phyloP scores from a whole-genome alignment of 805 yeast genomes.

The Starmera caribaea region DNA sequence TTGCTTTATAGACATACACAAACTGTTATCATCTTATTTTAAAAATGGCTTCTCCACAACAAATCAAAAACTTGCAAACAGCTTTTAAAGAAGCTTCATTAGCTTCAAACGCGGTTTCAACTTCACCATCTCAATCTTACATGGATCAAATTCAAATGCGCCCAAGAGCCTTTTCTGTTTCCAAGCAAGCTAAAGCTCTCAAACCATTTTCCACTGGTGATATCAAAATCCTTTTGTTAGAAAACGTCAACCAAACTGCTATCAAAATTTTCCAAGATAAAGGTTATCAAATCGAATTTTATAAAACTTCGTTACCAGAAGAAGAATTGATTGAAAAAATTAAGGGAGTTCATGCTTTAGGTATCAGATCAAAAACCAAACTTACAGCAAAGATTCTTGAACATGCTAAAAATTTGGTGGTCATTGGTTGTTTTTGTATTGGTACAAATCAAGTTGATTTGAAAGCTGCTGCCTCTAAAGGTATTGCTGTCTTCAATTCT shows the following conservation, averaged over 20 bases:
- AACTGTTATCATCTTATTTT: no score
- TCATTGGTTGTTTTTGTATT: slow-evolving; percentile 96
- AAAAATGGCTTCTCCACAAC: slow-evolving; percentile 58
- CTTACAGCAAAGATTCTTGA: slow-evolving; percentile 68
- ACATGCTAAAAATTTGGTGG: slow-evolving; percentile 84
- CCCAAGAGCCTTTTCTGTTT: slow-evolving; percentile 30
- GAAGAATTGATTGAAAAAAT: slow-evolving; percentile 92
- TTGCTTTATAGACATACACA: neutral
- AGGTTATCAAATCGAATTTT: slow-evolving; percentile 96
- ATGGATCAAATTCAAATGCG: slow-evolving; percentile 40
- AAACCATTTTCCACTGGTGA: slow-evolving; percentile 96
- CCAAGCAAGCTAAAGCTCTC: slow-evolving; percentile 54
- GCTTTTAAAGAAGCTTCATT: slow-evolving; percentile 48
- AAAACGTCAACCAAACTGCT: slow-evolving; percentile 91
- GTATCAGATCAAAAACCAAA: slow-evolving; percentile 95
- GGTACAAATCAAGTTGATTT: slow-evolving; percentile 98
- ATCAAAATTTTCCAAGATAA: slow-evolving; percentile 74
- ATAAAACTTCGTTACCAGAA: slow-evolving; percentile 82
- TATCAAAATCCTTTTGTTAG: slow-evolving; percentile 81
- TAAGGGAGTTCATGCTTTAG: slow-evolving; percentile 89
- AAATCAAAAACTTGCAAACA: slow-evolving; percentile 44
- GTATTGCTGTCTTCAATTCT: slow-evolving; percentile 95
- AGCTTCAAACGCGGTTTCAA: slow-evolving; percentile 65
- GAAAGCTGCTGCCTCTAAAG: slow-evolving; percentile 82
- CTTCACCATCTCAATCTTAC: slow-evolving; percentile 73